Evolutionary conservation across 2,329 filamentous ascomycete species (phyloP).

Genomic region (Alternaria hordeiaustralica): DNA sequence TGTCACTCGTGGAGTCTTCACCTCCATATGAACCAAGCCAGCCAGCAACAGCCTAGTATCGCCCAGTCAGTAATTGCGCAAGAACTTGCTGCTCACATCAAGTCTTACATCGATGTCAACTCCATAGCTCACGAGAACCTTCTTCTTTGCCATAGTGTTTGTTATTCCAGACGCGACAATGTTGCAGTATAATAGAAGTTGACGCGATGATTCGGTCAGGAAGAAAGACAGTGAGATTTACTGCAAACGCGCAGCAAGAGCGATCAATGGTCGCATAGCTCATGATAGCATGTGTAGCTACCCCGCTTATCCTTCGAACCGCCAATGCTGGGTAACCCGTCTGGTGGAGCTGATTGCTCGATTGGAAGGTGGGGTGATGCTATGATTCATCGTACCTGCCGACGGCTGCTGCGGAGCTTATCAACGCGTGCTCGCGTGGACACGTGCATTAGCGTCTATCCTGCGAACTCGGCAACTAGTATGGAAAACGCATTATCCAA

Average conservation of each 20-base stretch:
- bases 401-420: conserved; percentile 15
- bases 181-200: background rate
- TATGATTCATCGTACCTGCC: conserved; percentile 15
- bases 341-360: conserved; percentile 1
- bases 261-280: background rate
- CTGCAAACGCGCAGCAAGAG: background rate
- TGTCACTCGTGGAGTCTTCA: conserved; percentile 74
- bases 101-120: conserved; percentile 68
- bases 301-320: conserved; percentile 17
- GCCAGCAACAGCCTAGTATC: conserved; percentile 61
- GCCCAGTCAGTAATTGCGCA: background rate
- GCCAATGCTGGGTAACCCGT: background rate
- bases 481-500: background rate
- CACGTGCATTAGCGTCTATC: conserved; percentile 9
- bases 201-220: no score
- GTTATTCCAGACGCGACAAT: background rate
- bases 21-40: conserved; percentile 79
- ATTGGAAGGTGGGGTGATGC: conserved; percentile 18
- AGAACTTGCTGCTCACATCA: conserved; percentile 54
- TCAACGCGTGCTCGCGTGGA: conserved; percentile 18
- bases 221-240: background rate
- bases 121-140: conserved; percentile 66
- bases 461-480: background rate
- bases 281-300: conserved; percentile 14
- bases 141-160: conserved; percentile 57